Evolutionary conservation across 352 stramenopile species (phyloP), one percentile per base, ranked within the genome.

Genomic region (Pythium insidiosum): DNA sequence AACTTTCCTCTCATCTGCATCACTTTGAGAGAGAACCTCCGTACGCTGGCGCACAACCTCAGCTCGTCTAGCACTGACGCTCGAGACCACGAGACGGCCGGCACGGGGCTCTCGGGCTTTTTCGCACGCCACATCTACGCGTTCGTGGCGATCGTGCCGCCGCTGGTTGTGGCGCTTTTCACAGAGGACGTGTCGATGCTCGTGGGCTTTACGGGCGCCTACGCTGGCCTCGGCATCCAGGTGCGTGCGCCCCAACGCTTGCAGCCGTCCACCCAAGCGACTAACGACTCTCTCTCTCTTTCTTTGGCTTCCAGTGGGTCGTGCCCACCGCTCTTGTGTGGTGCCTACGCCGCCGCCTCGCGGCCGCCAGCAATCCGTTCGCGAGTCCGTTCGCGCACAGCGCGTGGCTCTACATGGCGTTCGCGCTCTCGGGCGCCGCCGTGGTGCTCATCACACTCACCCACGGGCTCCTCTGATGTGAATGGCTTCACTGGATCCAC

Each of bases 151-250:
- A 58, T 91, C 60, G 58, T 88, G 37, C 81, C 81, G 23, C 78
- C 81, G 37, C 71, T 91, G 43, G 47, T 88, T 10, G 73, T 94
- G 21, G 81, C 81, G 31, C 81, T 94, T 61, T 91, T 83, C 58
- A 94, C 81, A 2, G 81, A 94, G 35, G 81, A 94, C 65, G 81
- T 94, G 51, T 87, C 77, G 25, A 89, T 91, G 76, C 71, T 94
- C 23, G 79, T 94, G 37, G 76, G 81, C 40, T 88, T 89, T 56
- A 94, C 81, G 6, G 81, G 81, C 44, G 74, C 78, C 5, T 94
- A 94, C 55, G 81, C 81, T 2, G 81, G 81, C 6, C 67, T 94
- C 37, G 76, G 78, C 52, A 94, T 94, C 48, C 81, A 88, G 68
- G 75, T 88, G 56, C 43, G 61, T 55, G 26, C 12, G 19, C 28